Evolutionary conservation across 768 basidiomycete genomes (phyloP).

Genomic region (Tricholoma flavovirens): DNA sequence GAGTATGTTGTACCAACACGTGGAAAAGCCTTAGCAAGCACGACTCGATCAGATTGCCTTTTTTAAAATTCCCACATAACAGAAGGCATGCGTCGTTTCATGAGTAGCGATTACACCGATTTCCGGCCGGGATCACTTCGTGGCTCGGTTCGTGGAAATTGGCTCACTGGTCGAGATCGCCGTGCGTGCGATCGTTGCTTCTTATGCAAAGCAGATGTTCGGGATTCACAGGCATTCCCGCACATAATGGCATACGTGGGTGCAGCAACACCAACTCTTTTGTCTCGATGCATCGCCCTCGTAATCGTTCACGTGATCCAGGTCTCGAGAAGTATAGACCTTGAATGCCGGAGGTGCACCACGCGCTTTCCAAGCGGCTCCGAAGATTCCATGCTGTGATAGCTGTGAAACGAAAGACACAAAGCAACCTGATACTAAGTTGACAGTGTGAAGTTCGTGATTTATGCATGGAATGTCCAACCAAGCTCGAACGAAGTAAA

Average conservation of each 20-base stretch:
- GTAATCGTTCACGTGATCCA: too few relatives aligned
- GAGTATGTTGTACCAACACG: constrained; percentile 14
- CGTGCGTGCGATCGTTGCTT: constrained; percentile 7
- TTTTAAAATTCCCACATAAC: constrained; percentile 9
- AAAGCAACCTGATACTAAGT: neutral
- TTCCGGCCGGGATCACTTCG: constrained; percentile 14
- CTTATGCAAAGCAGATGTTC: constrained; percentile 8
- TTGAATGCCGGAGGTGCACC: constrained; percentile 6
- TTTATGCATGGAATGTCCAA: neutral
- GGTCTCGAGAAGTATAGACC: constrained; percentile 1
- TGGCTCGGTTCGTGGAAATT: constrained; percentile 16
- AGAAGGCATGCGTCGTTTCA: constrained; percentile 15
- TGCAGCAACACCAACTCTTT: constrained; percentile 4
- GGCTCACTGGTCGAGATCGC: constrained; percentile 14
- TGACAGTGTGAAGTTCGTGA: neutral
- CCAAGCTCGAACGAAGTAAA: neutral
- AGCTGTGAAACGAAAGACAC: neutral
- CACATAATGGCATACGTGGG: constrained; percentile 6
- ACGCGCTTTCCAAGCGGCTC: constrained; percentile 14
- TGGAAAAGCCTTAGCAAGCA: constrained; percentile 12
- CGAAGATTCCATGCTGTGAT: constrained; percentile 25
- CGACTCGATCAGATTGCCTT: constrained; percentile 11
- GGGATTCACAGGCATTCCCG: constrained; percentile 14
- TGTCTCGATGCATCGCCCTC: constrained; percentile 8
- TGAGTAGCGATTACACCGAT: constrained; percentile 11